Evolutionary conservation across 257 asterid genomes (phyloP).

Genomic region (Fraxinus pennsylvanica): DNA sequence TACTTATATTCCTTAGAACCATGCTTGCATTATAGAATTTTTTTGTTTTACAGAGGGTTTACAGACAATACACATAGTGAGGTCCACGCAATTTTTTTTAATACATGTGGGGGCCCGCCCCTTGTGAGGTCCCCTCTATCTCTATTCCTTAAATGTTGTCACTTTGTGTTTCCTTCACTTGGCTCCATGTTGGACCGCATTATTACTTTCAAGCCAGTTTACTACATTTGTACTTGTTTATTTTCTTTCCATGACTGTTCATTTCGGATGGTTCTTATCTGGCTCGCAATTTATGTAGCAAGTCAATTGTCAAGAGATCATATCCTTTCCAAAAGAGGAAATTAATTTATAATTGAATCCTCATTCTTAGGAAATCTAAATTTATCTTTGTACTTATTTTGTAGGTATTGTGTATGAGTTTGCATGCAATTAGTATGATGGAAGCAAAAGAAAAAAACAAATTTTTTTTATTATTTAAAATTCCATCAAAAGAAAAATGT

Average conservation of each 20-base stretch:
- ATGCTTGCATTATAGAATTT: too few relatives aligned
- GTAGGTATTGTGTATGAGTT: not conserved
- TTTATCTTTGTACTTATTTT: too few relatives aligned
- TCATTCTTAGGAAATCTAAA: not conserved
- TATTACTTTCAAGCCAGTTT: not conserved
- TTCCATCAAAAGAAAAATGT: too few relatives aligned
- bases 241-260: not conserved
- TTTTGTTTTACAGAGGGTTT: too few relatives aligned
- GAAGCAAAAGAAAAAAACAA: too few relatives aligned
- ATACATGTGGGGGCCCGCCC: too few relatives aligned
- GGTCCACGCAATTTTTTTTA: too few relatives aligned
- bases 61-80: too few relatives aligned
- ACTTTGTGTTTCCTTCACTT: slow-evolving; percentile 8
- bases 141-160: not conserved
- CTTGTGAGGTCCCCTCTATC: too few relatives aligned
- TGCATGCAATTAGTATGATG: not conserved
- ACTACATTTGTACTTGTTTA: not conserved
- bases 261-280: not conserved
- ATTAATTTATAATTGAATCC: not conserved
- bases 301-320: not conserved
- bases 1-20: not conserved
- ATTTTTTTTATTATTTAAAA: too few relatives aligned
- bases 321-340: not conserved
- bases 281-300: not conserved
- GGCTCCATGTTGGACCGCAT: not conserved